Evolutionary conservation across 805 yeast species (phyloP).

Genomic region (Teunomyces atbi): DNA sequence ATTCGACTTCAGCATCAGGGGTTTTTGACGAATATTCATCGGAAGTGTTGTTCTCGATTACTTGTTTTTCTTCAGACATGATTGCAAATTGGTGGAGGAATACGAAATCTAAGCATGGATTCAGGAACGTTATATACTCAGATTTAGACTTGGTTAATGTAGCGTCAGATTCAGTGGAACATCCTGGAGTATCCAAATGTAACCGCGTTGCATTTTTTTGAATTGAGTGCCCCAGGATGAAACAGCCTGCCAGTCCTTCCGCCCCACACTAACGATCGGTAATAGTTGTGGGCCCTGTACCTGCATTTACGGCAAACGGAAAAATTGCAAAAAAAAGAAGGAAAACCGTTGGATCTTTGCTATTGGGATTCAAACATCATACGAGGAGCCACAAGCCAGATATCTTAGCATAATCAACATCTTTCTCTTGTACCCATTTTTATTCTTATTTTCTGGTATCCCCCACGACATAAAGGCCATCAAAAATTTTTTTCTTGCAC

Average conservation of each 20-base stretch:
- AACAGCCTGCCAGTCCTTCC: background rate
- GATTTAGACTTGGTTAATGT: background rate
- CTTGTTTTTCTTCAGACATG: constrained; percentile 9
- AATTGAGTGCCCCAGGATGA: background rate
- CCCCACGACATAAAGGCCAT: no score
- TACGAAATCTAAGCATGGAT: background rate
- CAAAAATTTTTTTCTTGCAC: no score
- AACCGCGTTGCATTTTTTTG: background rate
- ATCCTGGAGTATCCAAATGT: background rate
- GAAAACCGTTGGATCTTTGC: no score
- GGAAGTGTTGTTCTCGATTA: constrained; percentile 7
- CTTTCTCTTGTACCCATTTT: no score
- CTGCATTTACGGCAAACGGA: background rate
- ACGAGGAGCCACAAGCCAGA: no score
- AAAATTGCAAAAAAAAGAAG: background rate
- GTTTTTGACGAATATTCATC: constrained; percentile 6
- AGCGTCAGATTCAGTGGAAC: constrained; percentile 1
- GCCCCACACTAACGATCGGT: background rate
- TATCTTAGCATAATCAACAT: no score
- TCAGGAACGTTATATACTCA: background rate
- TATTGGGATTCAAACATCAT: no score
- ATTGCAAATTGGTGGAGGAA: background rate
- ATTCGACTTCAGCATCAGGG: background rate
- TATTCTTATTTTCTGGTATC: no score
- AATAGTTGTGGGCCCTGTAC: background rate